A percentile compares a stretch with the other conserved stretches of the same genome.
These are phyloP conservation scores for Penicillium desertorum DNA, from an alignment of 495 filamentous ascomycete genomes.

Conservation along the genomic window DNA sequence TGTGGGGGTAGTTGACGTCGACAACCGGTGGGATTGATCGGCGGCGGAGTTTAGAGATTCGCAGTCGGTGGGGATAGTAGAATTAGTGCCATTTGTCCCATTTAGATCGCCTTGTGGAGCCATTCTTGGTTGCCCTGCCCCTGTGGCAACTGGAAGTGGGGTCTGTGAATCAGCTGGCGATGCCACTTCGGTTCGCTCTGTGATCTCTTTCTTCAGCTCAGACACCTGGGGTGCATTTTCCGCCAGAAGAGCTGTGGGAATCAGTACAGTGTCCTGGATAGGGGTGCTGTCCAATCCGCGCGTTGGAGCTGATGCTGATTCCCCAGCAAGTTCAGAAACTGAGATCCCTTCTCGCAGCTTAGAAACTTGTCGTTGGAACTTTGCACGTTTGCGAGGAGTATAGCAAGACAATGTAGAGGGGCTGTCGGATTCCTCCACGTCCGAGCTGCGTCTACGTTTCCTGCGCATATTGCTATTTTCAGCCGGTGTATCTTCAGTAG, in stretches of 20 bases:
- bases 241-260: slow-evolving; percentile 2
- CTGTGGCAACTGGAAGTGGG: slow-evolving; percentile 6
- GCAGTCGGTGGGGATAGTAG: slow-evolving; percentile 21
- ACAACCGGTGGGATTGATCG: slow-evolving; percentile 42
- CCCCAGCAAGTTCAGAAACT: slow-evolving; percentile 30
- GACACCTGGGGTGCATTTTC: slow-evolving; percentile 14
- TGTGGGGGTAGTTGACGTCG: slow-evolving; percentile 40
- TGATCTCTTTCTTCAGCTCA: slow-evolving; percentile 22
- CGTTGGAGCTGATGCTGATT: slow-evolving; percentile 21
- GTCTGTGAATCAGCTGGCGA: slow-evolving; percentile 5
- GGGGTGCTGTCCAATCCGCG: slow-evolving; percentile 16
- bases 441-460: slow-evolving; percentile 47
- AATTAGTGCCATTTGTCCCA: slow-evolving; percentile 7
- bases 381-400: slow-evolving; percentile 40
- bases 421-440: slow-evolving; percentile 37
- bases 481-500: slow-evolving; percentile 11
- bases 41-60: slow-evolving; percentile 35
- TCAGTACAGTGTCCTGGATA: slow-evolving; percentile 19
- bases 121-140: background rate
- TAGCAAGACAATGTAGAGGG: slow-evolving; percentile 23
- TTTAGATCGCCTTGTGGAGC: slow-evolving; percentile 3
- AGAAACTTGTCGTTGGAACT: slow-evolving; percentile 41
- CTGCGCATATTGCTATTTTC: slow-evolving; percentile 24
- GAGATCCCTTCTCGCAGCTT: slow-evolving; percentile 45
- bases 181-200: slow-evolving; percentile 11